These are phyloP conservation scores for Lipomyces chichibuensis DNA, from an alignment of 805 yeast genomes.

Conservation along the genomic window DNA sequence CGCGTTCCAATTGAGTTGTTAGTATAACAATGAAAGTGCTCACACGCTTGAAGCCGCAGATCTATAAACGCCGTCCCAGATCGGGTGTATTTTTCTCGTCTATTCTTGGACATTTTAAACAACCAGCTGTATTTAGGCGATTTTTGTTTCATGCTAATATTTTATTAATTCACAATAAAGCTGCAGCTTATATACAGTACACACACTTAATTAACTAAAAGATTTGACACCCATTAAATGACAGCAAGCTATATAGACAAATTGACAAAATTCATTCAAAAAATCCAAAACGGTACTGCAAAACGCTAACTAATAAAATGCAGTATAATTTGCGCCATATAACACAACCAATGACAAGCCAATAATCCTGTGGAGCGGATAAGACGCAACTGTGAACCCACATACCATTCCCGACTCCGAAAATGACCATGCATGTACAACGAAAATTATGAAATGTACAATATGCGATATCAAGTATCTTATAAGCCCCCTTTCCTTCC, in stretches of 20 bases:
- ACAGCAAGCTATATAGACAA: background rate
- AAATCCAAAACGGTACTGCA: background rate
- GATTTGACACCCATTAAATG: background rate
- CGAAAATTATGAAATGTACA: background rate
- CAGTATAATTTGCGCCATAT: background rate
- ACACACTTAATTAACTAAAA: background rate
- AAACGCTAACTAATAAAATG: background rate
- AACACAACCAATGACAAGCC: background rate
- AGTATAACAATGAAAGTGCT: too few species aligned
- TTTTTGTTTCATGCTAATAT: too few species aligned
- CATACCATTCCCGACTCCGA: background rate
- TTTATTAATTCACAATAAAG: background rate
- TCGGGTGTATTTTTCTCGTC: too few species aligned
- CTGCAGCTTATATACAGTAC: background rate
- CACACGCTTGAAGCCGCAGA: too few species aligned
- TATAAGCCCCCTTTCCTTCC: background rate
- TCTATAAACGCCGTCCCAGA: too few species aligned
- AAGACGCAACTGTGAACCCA: background rate
- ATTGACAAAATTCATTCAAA: background rate
- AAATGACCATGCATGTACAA: background rate
- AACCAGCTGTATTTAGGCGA: too few species aligned
- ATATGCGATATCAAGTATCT: background rate
- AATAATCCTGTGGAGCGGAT: background rate
- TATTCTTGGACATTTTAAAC: too few species aligned
- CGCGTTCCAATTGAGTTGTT: too few species aligned